Conservation (phyloP, 306 rosid species). For the Cyamopsis tetragonoloba region DNA sequence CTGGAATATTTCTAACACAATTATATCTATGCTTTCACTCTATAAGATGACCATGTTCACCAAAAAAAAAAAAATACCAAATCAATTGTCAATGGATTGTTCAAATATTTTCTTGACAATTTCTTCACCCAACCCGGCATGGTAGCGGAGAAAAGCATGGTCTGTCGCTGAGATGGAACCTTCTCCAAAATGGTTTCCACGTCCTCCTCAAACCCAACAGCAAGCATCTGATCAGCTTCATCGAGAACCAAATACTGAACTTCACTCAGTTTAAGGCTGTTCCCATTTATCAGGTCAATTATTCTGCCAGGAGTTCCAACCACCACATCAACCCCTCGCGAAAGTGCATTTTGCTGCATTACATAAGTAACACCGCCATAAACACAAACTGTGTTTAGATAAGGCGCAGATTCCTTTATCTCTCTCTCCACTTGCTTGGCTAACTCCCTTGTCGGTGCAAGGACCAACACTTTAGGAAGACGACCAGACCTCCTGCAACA, state of each 20-base stretch:
- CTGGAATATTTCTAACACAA: not conserved
- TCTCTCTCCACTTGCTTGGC: conserved; percentile 97
- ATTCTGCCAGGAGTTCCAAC: conserved; percentile 92
- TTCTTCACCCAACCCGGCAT: conserved; percentile 87
- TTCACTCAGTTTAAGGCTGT: conserved; percentile 68
- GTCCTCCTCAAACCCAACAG: conserved; percentile 93
- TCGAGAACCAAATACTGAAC: conserved; percentile 76
- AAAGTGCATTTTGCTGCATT: conserved; percentile 73
- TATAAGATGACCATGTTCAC: too few species aligned
- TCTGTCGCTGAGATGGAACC: conserved; percentile 70
- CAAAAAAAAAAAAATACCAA: conserved; percentile 49
- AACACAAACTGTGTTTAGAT: conserved; percentile 66
- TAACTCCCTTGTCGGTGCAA: conserved; percentile 94
- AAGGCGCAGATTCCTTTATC: conserved; percentile 93
- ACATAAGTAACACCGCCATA: conserved; percentile 84
- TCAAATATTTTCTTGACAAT: conserved; percentile 64
- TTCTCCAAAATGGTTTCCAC: conserved; percentile 67
- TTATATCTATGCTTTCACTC: not conserved
- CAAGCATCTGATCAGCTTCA: conserved; percentile 97
- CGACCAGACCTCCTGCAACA: conserved; percentile 58
- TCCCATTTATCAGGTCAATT: conserved; percentile 73
- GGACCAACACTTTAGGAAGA: conserved; percentile 70
- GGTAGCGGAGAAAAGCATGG: conserved; percentile 89
- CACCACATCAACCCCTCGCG: conserved; percentile 90
- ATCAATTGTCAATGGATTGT: conserved; percentile 79